These are phyloP conservation scores for Postia placenta DNA, from an alignment of 768 basidiomycete species.

Conservation along the genomic window DNA sequence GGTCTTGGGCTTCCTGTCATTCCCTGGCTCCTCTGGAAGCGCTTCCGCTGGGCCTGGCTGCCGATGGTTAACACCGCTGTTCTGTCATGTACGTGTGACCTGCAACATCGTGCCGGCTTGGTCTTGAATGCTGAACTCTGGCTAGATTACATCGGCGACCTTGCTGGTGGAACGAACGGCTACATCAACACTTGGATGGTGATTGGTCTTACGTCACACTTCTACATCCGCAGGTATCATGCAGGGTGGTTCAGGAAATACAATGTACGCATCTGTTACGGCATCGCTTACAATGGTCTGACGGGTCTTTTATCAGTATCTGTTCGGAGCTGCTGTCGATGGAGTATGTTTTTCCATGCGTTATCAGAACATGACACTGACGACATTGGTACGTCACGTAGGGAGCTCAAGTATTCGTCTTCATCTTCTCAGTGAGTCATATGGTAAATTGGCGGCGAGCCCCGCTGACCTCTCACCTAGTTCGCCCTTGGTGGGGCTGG, in stretches of 20 bases:
- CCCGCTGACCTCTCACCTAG: background rate
- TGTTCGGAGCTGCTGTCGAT: slow-evolving; percentile 1
- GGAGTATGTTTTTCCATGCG: background rate
- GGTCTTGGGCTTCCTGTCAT: slow-evolving; percentile 2
- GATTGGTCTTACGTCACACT: slow-evolving; percentile 2
- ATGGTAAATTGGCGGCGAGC: background rate
- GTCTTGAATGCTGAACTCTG: background rate
- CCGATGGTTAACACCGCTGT: slow-evolving; percentile 2
- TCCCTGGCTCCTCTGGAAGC: slow-evolving; percentile 3
- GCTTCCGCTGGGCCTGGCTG: slow-evolving; percentile 1
- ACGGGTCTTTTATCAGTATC: background rate
- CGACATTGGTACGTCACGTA: background rate
- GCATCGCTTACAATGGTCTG: background rate
- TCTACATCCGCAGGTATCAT: slow-evolving; percentile 1
- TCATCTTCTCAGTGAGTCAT: slow-evolving; percentile 3
- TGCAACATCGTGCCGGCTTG: background rate
- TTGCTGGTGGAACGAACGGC: slow-evolving; percentile 3
- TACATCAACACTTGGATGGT: slow-evolving; percentile 3
- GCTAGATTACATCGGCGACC: slow-evolving; percentile 1
- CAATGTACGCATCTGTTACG: background rate
- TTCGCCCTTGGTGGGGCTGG: slow-evolving; percentile 2
- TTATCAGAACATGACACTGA: background rate
- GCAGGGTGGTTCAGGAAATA: slow-evolving; percentile 4
- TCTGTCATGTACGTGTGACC: background rate
- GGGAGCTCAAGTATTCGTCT: slow-evolving; percentile 3